These are phyloP conservation scores for Xylaria hypoxylon DNA, from an alignment of 2,329 filamentous ascomycete species.

Conservation along the genomic window DNA sequence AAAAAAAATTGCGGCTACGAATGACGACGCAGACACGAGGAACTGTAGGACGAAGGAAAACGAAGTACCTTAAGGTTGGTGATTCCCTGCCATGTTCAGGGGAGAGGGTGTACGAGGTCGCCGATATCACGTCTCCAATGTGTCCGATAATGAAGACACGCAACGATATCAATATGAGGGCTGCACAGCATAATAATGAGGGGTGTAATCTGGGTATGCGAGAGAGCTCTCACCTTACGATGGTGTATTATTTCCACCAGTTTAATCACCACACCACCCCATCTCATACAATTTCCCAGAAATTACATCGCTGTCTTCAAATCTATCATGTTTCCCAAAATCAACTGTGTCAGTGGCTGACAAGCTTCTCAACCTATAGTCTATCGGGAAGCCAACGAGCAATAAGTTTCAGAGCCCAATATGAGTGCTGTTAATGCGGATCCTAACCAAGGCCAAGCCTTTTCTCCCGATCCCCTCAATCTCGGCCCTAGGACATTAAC, in stretches of 20 bases:
- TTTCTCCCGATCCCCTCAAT: conserved; percentile 17
- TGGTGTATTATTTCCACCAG: conserved; percentile 19
- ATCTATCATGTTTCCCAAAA: neutral
- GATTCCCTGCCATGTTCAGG: conserved; percentile 87
- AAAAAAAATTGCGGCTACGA: conserved; percentile 54
- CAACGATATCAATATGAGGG: conserved; percentile 14
- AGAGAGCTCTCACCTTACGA: conserved; percentile 11
- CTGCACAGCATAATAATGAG: conserved; percentile 24
- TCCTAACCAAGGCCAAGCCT: conserved; percentile 11
- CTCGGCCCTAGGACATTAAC: conserved; percentile 6
- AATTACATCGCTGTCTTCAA: neutral
- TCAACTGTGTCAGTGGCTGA: neutral
- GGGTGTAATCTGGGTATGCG: conserved; percentile 32
- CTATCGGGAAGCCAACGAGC: neutral
- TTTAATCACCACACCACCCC: conserved; percentile 9
- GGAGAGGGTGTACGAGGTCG: conserved; percentile 90
- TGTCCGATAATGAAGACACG: conserved; percentile 16
- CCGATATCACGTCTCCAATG: conserved; percentile 90
- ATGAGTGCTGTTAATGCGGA: conserved; percentile 13
- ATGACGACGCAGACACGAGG: conserved; percentile 63
- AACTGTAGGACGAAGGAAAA: conserved; percentile 72
- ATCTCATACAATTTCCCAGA: neutral
- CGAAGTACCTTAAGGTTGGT: conserved; percentile 78
- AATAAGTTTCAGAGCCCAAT: conserved; percentile 11
- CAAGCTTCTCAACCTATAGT: neutral